phyloP scores from a whole-genome alignment of 2,329 filamentous ascomycete genomes.

The Fusarium mundagurra region DNA sequence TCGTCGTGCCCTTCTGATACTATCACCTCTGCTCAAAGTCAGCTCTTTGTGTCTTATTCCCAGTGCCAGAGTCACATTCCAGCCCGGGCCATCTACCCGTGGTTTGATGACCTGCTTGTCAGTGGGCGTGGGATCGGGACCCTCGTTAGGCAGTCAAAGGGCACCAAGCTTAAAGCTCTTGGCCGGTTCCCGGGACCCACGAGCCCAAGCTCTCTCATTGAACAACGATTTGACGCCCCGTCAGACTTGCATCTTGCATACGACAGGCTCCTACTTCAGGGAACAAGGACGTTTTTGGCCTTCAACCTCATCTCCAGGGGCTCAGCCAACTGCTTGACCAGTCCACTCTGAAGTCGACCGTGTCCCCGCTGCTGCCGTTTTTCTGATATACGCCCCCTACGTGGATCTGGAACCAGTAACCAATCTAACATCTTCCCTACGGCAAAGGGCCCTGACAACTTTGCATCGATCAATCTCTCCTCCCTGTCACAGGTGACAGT shows the following conservation, averaged over 20 bases:
- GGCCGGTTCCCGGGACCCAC: slow-evolving; percentile 41
- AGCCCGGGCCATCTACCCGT: slow-evolving; percentile 33
- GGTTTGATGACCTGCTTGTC: slow-evolving; percentile 37
- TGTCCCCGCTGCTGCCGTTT: slow-evolving; percentile 26
- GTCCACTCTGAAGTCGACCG: slow-evolving; percentile 21
- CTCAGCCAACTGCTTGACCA: slow-evolving; percentile 27
- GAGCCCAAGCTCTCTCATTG: slow-evolving; percentile 35
- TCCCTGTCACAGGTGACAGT: slow-evolving; percentile 32
- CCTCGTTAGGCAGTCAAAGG: slow-evolving; percentile 24
- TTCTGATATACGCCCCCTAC: slow-evolving; percentile 34
- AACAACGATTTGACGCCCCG: slow-evolving; percentile 42
- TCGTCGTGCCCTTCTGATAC: slow-evolving; percentile 13
- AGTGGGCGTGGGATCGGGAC: slow-evolving; percentile 32
- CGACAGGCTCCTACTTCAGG: slow-evolving; percentile 36
- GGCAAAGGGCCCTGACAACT: slow-evolving; percentile 20
- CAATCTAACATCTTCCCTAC: slow-evolving; percentile 35
- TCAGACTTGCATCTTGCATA: slow-evolving; percentile 40
- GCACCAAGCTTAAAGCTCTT: slow-evolving; percentile 38
- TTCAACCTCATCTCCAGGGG: slow-evolving; percentile 34
- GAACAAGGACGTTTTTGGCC: slow-evolving; percentile 35
- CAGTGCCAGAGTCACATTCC: slow-evolving; percentile 32
- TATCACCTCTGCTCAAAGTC: slow-evolving; percentile 8
- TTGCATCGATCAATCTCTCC: slow-evolving; percentile 39
- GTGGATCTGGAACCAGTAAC: slow-evolving; percentile 30
- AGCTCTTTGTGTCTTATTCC: slow-evolving; percentile 10